A percentile compares a stretch with the other conserved stretches of the same genome.
Evolutionary conservation across 108 stramenopile genomes (phyloP).

Genomic region (Cyclotella distinguenda): DNA sequence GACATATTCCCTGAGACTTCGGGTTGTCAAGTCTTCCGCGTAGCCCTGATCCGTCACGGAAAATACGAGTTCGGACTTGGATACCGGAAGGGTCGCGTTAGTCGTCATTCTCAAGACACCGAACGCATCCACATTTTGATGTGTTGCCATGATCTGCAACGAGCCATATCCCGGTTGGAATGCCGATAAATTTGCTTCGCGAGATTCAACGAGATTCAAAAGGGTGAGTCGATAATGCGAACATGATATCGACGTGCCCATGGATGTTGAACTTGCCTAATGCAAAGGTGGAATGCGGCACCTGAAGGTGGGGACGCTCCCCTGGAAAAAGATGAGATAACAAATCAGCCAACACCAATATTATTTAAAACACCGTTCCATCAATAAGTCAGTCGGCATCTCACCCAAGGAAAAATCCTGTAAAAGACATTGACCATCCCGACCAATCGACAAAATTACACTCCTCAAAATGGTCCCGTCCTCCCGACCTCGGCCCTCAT

Average conservation of each 20-base stretch:
- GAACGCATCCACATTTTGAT: constrained; percentile 64
- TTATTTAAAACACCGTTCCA: not conserved
- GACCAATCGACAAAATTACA: constrained; percentile 65
- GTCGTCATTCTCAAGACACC: constrained; percentile 40
- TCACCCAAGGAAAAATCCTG: constrained; percentile 71
- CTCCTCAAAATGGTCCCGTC: not conserved
- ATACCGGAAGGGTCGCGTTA: constrained; percentile 1
- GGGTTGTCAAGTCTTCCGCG: constrained; percentile 48
- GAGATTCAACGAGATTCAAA: too few species aligned
- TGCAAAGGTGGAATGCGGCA: constrained; percentile 78
- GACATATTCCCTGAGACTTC: constrained; percentile 28
- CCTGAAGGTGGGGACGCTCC: constrained; percentile 63
- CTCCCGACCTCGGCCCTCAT: not conserved
- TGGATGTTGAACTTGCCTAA: too few species aligned
- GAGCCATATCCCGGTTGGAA: constrained; percentile 80
- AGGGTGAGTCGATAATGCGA: too few species aligned
- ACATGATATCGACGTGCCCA: too few species aligned
- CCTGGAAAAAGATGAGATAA: constrained; percentile 18
- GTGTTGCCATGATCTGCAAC: constrained; percentile 70
- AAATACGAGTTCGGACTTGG: constrained; percentile 50
- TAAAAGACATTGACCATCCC: constrained; percentile 75
- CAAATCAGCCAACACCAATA: not conserved
- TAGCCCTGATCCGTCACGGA: constrained; percentile 74
- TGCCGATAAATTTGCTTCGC: constrained; percentile 84
- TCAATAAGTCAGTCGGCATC: not conserved